A percentile compares a stretch with the other conserved stretches of the same genome.
Evolutionary conservation across 2,329 filamentous ascomycete species (phyloP).

Genomic region (Colletotrichum liaoningense): DNA sequence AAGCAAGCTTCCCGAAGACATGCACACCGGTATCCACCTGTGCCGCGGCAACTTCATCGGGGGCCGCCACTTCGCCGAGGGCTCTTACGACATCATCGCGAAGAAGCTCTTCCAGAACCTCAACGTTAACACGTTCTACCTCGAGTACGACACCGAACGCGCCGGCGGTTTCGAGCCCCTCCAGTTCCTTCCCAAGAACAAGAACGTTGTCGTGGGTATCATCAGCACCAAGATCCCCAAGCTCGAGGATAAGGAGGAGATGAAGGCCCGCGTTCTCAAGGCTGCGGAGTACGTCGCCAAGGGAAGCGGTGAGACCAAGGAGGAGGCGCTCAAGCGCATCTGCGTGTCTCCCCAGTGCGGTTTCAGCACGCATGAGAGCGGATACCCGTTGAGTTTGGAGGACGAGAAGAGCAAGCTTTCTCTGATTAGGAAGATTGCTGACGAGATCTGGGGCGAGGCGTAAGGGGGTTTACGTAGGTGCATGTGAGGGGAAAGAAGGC

Average conservation of each 20-base stretch:
- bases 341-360: constrained; percentile 79
- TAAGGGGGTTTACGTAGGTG: constrained; percentile 4
- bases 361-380: constrained; percentile 79
- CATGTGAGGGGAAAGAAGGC: too few relatives aligned
- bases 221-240: constrained; percentile 72
- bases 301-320: constrained; percentile 70
- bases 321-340: constrained; percentile 77
- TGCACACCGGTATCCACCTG: constrained; percentile 82
- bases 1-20: constrained; percentile 71
- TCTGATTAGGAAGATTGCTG: constrained; percentile 77
- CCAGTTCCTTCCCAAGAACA: constrained; percentile 68
- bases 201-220: constrained; percentile 73
- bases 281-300: constrained; percentile 77
- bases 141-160: constrained; percentile 75
- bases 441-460: constrained; percentile 72
- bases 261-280: constrained; percentile 68
- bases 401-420: constrained; percentile 81
- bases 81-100: constrained; percentile 75
- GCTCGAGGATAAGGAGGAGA: constrained; percentile 72
- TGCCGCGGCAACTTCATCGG: constrained; percentile 78
- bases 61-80: constrained; percentile 74
- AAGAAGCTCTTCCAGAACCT: constrained; percentile 73
- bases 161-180: constrained; percentile 76
- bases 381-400: constrained; percentile 75
- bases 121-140: constrained; percentile 75